Base-by-base conservation (phyloP, 345 rosid genomes). In the Rhodamnia rubescens region DNA sequence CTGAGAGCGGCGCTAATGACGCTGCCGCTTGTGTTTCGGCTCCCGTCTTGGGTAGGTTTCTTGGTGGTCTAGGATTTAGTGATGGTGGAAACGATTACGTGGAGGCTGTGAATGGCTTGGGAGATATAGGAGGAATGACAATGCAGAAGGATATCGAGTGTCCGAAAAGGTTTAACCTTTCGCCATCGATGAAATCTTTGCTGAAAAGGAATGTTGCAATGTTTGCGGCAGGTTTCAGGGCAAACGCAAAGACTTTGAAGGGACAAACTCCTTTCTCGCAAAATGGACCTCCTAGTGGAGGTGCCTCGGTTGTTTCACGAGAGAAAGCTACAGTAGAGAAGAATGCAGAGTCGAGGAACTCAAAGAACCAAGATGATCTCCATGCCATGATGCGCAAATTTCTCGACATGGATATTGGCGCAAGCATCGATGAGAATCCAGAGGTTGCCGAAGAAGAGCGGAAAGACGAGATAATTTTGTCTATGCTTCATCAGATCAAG, bases 21-120 rank as follows among this genome's bases (percentile, higher is more conserved):
- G 88, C 89, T 85, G 91, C 83, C 86, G 88, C 85, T 85, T 93
- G 90, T 82, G 90, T 89, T 86, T 87, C 93, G 50, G 89, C 92
- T 21, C 97, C 96, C 0, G 94, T 90, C 0, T 86, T 93, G 59
- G 93, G 97, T 86, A 92, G 94, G 89, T 95, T 95, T 88, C 96
- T 95, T 91, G 95, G 97, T 85, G 96, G 96, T 29, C 95, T 96
- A 95, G 99, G 98, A 53, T 94, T 93, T 85, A 93, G 95, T 29
- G 90, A 88, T 88, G 91, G 92, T 57, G 94, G 14, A 69, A 69
- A 36, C 26, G 80, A 18, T 69, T 69, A 36, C 26, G 47, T 21
- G 80, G 80, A 69, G 80, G 80, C 47, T 69, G 47, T 69, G 24
- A 36, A 69, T 69, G 80, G 47, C 80, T 69, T 69, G 80, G 80